phyloP scores from a whole-genome alignment of 169 alveolate genomes.

The Amoebophrya sp. region DNA sequence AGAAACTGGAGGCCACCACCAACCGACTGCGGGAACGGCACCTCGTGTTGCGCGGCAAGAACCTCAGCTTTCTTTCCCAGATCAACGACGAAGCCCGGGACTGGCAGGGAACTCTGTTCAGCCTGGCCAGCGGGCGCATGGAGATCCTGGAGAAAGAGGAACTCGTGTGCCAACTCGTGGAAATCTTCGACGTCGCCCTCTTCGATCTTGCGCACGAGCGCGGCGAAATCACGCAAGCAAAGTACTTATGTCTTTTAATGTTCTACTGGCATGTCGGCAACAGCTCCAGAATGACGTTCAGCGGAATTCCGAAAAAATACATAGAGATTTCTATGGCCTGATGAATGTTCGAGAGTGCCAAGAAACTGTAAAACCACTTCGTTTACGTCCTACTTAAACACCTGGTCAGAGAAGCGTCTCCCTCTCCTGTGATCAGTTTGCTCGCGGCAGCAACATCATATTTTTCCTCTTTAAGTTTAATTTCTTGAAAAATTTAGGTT shows the following conservation, averaged over 20 bases:
- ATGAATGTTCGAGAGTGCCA: too few relatives aligned
- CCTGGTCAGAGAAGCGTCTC: too few relatives aligned
- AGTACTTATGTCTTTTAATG: neutral
- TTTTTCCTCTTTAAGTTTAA: too few relatives aligned
- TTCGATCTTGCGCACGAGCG: neutral
- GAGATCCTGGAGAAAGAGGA: neutral
- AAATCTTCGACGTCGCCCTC: neutral
- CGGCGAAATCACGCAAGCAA: neutral
- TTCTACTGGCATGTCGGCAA: too few relatives aligned
- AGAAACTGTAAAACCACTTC: too few relatives aligned
- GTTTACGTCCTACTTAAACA: too few relatives aligned
- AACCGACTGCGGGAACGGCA: conserved; percentile 13
- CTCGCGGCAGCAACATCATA: too few relatives aligned
- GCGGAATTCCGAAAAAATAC: too few relatives aligned
- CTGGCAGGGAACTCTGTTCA: neutral
- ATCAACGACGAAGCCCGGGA: conserved; percentile 17
- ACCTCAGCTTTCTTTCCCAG: neutral
- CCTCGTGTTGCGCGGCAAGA: neutral
- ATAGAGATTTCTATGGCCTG: too few relatives aligned
- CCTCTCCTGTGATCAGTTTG: too few relatives aligned
- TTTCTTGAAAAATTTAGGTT: too few relatives aligned
- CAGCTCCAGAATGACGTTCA: too few relatives aligned
- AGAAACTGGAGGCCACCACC: neutral
- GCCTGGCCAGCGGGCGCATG: neutral
- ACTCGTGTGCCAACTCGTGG: neutral